Conservation (phyloP, 371 early-diverging fungal genomes). For the Apophysomyces variabilis region DNA sequence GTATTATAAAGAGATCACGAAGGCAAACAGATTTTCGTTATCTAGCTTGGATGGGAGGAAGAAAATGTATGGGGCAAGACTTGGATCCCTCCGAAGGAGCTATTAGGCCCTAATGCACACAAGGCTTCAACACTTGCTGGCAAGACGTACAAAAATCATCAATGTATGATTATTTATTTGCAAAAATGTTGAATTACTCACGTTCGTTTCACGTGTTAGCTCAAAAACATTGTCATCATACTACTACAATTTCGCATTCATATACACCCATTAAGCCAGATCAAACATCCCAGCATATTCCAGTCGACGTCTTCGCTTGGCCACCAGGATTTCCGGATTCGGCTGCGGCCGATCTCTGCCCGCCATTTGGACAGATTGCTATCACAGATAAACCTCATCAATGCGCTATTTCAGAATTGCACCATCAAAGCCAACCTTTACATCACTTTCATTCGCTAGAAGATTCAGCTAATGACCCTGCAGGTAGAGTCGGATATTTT, state of each 20-base stretch:
- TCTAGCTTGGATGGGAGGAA: conserved; percentile 56
- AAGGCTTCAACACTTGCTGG: conserved; percentile 49
- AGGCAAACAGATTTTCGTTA: neutral
- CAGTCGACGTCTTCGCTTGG: conserved; percentile 15
- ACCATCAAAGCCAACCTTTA: conserved; percentile 42
- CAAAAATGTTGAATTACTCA: neutral
- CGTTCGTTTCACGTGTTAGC: neutral
- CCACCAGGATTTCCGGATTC: conserved; percentile 12
- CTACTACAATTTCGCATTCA: conserved; percentile 1
- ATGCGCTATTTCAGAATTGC: conserved; percentile 34
- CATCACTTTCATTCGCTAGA: conserved; percentile 41
- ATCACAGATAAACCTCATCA: conserved; percentile 23
- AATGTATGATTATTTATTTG: neutral
- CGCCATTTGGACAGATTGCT: conserved; percentile 26
- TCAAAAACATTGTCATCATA: conserved; percentile 3
- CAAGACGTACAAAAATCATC: conserved; percentile 38
- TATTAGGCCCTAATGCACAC: conserved; percentile 46
- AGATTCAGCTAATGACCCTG: conserved; percentile 17
- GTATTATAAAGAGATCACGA: neutral
- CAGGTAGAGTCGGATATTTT: neutral
- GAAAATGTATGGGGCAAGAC: conserved; percentile 49
- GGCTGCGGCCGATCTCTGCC: neutral
- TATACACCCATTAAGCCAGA: conserved; percentile 27
- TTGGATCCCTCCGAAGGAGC: conserved; percentile 52
- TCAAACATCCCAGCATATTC: conserved; percentile 13